A percentile compares a stretch with the other conserved stretches of the same genome.
Evolutionary conservation across 1,139 yeast species (phyloP).

Genomic region (Debaryomyces psychrophilus): DNA sequence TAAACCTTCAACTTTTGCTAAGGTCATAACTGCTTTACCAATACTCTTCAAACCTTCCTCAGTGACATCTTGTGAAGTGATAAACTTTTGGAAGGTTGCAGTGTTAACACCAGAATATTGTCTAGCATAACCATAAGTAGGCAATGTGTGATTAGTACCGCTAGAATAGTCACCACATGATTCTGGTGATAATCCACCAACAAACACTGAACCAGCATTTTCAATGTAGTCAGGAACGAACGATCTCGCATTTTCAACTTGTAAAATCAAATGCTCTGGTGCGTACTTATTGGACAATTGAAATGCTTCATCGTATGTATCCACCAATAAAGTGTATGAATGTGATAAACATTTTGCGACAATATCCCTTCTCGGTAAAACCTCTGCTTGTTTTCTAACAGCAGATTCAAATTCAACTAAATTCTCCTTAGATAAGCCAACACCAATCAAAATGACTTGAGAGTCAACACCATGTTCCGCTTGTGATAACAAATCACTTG

Average conservation of each 20-base stretch:
- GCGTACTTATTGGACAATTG: slow-evolving; percentile 86
- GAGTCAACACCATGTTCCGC: slow-evolving; percentile 99
- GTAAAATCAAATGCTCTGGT: slow-evolving; percentile 95
- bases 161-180: slow-evolving; percentile 98
- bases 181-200: slow-evolving; percentile 95
- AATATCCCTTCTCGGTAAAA: slow-evolving; percentile 91
- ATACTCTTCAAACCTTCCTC: slow-evolving; percentile 82
- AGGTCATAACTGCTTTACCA: slow-evolving; percentile 93
- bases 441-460: slow-evolving; percentile 90
- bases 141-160: slow-evolving; percentile 97
- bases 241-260: slow-evolving; percentile 72
- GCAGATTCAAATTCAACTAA: slow-evolving; percentile 75
- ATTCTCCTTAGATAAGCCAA: slow-evolving; percentile 62
- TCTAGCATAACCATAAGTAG: slow-evolving; percentile 97
- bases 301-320: slow-evolving; percentile 29
- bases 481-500: slow-evolving; percentile 91
- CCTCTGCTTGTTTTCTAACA: slow-evolving; percentile 77
- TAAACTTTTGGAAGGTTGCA: slow-evolving; percentile 91
- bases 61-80: slow-evolving; percentile 89
- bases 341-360: slow-evolving; percentile 91
- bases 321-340: slow-evolving; percentile 64
- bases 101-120: slow-evolving; percentile 98
- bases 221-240: slow-evolving; percentile 74
- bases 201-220: slow-evolving; percentile 95
- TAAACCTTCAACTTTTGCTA: slow-evolving; percentile 96